Conservation (phyloP, 345 rosid genomes). For the Psidium friedrichsthalianum region DNA sequence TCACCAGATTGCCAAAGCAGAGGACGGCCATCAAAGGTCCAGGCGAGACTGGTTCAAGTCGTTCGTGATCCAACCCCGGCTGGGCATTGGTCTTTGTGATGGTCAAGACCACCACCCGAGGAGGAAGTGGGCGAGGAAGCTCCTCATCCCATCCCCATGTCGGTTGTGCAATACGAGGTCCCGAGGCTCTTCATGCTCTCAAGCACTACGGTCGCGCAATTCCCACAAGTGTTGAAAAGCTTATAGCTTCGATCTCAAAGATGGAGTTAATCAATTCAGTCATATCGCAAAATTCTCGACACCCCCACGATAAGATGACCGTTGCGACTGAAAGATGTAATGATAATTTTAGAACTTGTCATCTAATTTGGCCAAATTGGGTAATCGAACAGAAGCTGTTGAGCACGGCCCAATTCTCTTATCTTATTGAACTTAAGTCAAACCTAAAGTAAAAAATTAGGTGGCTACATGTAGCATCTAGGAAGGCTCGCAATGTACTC, state of each 20-base stretch:
- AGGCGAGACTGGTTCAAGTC: constrained; percentile 50
- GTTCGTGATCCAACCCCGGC: constrained; percentile 49
- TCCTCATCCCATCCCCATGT: constrained; percentile 45
- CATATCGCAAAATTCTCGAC: neutral
- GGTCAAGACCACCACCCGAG: constrained; percentile 25
- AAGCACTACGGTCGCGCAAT: neutral
- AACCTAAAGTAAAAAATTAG: neutral
- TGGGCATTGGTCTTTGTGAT: constrained; percentile 30
- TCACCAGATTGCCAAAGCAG: constrained; percentile 33
- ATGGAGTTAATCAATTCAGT: neutral
- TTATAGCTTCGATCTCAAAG: neutral
- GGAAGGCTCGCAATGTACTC: neutral
- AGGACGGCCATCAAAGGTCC: constrained; percentile 37
- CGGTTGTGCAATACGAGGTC: constrained; percentile 46
- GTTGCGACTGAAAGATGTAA: no score
- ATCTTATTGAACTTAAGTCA: neutral
- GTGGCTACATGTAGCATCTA: neutral
- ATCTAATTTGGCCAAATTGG: neutral
- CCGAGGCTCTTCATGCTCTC: constrained; percentile 72
- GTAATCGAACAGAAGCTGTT: neutral
- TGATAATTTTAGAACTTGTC: neutral
- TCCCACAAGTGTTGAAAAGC: neutral
- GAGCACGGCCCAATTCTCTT: neutral
- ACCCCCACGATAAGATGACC: neutral
- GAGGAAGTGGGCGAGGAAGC: constrained; percentile 46